Base-by-base conservation (phyloP, 441 rosid genomes). In the Erodium trifolium region DNA sequence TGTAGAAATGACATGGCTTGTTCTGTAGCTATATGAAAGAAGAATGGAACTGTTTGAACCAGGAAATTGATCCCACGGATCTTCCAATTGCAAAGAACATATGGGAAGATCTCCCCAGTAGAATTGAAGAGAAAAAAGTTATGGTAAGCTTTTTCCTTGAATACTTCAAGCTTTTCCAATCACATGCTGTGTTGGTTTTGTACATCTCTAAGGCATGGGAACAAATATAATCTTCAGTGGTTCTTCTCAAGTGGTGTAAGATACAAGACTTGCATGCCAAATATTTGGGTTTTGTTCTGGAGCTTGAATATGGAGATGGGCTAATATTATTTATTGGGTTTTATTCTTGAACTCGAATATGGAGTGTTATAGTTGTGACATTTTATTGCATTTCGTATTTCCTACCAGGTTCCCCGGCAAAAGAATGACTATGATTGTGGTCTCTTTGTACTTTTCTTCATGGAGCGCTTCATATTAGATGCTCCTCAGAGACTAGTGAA, bases 371-470 rank as follows among this genome's bases (percentile, higher is more conserved):
- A 3, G 2, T 23, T 23, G 27, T 23, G 27, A 23, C 27, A 23
- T 23, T 23, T 23, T 23, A 23, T 23, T 23, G 0, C 27, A 23
- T 23, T 68, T 70, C 31, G 0, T 2, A 23, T 23, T 68, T 70
- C 31, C 27, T 57, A 19, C 67, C 87, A 94, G 97, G 99, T 95
- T 72, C 99, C 99, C 14, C 97, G 90, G 70, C 99, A 95, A 66
- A 85, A 83, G 67, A 95, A 92, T 74, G 99, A 92, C 57, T 90
- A 81, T 45, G 99, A 95, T 69, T 95, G 99, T 71, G 99, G 99
- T 63, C 85, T 86, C 59, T 92, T 92, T 69, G 98, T 95, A 35
- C 97, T 95, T 70, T 86, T 72, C 80, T 93, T 89, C 78, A 88
- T 94, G 78, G 83, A 94, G 76, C 88, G 96, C 3, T 92, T 94